Base-by-base conservation (phyloP, 345 rosid genomes). In the Boechera retrofracta region DNA sequence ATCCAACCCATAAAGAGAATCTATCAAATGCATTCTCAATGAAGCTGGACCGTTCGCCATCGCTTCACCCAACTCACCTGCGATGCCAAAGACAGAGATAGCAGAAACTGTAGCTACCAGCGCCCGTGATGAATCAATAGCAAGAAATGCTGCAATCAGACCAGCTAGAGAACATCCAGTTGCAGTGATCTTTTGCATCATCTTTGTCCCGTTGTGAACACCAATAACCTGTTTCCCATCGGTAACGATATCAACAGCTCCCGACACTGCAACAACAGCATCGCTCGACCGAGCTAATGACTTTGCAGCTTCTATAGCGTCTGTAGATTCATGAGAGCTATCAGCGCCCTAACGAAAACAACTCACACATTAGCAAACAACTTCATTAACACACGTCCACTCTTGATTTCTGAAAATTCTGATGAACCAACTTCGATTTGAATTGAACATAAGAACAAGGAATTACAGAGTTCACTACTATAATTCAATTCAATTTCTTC, bases 141-240 rank as follows among this genome's bases (percentile, higher is more conserved):
- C 88, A 51, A 91, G 84, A 77, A 93, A 91, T 7, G 97, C 98
- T 0, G 95, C 93, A 63, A 94, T 80, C 31, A 92, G 81, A 26
- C 94, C 95, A 44, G 93, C 82, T 54, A 86, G 88, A 31, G 97
- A 80, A 65, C 98, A 89, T 12, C 98, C 98, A 0, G 97, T 90
- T 4, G 93, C 97, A 0, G 98, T 94, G 18, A 94, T 90, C 76
- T 83, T 90, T 75, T 92, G 97, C 95, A 94, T 72, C 95, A 89
- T 88, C 24, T 89, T 79, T 9, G 90, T 91, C 71, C 98, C 98
- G 71, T 94, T 94, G 58, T 75, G 86, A 44, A 84, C 93, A 66
- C 89, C 90, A 41, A 85, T 60, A 54, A 88, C 86, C 13, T 80
- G 82, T 26, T 73, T 61, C 73, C 98, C 98, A 59, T 94, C 88